phyloP scores from a whole-genome alignment of 1,284 basidiomycete genomes.

The Ceratobasidium papillatum region DNA sequence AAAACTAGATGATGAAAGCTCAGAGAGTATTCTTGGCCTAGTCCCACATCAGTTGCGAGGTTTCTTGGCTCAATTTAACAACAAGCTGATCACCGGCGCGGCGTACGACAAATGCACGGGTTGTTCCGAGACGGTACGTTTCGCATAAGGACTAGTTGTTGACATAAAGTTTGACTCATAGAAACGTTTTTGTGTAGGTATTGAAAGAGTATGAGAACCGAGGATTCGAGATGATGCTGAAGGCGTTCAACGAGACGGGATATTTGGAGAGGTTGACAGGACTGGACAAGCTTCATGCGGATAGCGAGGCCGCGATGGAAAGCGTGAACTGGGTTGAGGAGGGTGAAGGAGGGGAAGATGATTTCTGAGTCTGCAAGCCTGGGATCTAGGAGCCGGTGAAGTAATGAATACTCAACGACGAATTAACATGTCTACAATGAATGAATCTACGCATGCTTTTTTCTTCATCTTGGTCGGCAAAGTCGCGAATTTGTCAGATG shows the following conservation, averaged over 20 bases:
- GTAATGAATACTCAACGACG: background rate
- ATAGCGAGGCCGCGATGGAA: constrained; percentile 79
- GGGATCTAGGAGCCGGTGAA: background rate
- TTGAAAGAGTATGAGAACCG: constrained; percentile 75
- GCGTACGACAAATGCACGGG: constrained; percentile 92
- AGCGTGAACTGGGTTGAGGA: constrained; percentile 80
- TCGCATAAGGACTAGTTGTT: no score
- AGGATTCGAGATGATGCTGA: constrained; percentile 81
- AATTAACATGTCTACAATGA: background rate
- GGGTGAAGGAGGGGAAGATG: constrained; percentile 52
- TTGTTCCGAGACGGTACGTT: constrained; percentile 78
- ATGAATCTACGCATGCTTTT: background rate
- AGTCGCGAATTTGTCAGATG: background rate
- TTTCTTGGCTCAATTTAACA: constrained; percentile 86
- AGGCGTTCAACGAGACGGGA: constrained; percentile 85
- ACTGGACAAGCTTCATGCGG: constrained; percentile 81
- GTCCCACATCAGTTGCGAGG: constrained; percentile 96
- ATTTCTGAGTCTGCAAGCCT: constrained; percentile 41
- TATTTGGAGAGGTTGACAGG: constrained; percentile 87
- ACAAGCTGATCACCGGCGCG: constrained; percentile 82
- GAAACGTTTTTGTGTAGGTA: constrained; percentile 61
- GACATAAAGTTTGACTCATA: background rate
- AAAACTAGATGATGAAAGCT: constrained; percentile 54
- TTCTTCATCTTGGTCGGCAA: background rate
- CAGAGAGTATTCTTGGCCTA: constrained; percentile 74